Base-by-base conservation (phyloP, 75 land plant species). In the Pseudotsuga menziesii region DNA sequence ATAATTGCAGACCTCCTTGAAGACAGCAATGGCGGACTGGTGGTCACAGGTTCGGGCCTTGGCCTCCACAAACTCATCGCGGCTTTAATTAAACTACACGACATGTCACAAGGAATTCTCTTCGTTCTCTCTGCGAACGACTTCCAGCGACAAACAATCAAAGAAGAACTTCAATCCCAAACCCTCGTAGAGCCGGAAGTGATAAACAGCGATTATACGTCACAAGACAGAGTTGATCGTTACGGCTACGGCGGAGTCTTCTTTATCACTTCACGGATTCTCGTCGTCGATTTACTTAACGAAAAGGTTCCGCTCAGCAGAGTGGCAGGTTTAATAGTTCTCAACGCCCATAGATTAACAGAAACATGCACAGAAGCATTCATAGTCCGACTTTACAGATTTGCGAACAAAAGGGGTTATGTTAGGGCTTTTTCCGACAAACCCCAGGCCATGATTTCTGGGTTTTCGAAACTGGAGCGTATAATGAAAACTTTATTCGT, bases 321-420 rank as follows among this genome's bases (percentile, higher is more conserved):
- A 27, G 75, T 97, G 57, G 29, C 29, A 17, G 96, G 96, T 0
- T 56, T 97, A 35, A n/a, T 97, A 32, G 74, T 97, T 58, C 83
- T 88, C 82, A 90, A 90, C 32, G 88, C 92, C 54, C 98, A 97
- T 70, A 75, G 86, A 20, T 75, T 97, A 48, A 77, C 96, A 25
- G 99, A 97, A 41, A 85, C 96, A 9, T 95, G 89, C 61, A 85
- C 99, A 12, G 98, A 97, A 74, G 89, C 98, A 4, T 95, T 97
- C 77, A 89, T 89, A 29, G 92, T 90, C 8, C 64, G 98, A 57
- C 78, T 97, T 57, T 75, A 88, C 70, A 76, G 91, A 55, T 77
- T 78, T 9, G 56, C 64, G 26, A 88, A 88, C 78, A 79, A 57
- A 29, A 29, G 17, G 16, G 87, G 85, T 44, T 91, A 74, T 58